phyloP scores from a whole-genome alignment of 305 asterid genomes.

The Solanum hybrid region DNA sequence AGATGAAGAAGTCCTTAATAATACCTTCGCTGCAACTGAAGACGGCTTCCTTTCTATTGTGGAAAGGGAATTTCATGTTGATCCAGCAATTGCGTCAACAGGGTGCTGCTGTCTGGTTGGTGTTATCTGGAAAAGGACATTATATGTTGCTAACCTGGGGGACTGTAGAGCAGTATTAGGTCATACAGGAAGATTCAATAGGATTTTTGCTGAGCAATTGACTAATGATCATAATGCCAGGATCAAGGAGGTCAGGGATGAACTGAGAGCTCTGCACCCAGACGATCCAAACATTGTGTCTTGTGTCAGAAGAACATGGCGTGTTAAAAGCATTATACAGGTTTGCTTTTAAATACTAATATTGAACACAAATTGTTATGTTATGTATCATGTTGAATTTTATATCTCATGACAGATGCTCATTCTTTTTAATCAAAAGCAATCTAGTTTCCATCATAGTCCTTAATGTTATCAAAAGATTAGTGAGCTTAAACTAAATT shows the following conservation, averaged over 20 bases:
- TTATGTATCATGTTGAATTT: neutral
- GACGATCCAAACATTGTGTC: conserved; percentile 51
- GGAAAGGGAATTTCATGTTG: conserved; percentile 30
- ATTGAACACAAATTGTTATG: neutral
- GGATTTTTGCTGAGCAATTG: conserved; percentile 58
- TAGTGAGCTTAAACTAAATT: neutral
- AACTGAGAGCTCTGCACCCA: conserved; percentile 45
- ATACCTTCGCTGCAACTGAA: conserved; percentile 35
- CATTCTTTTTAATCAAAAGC: neutral
- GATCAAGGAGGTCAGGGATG: conserved; percentile 55
- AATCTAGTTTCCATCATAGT: neutral
- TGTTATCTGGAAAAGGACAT: conserved; percentile 44
- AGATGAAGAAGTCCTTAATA: conserved; percentile 33
- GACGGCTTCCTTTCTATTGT: conserved; percentile 48
- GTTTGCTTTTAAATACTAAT: conserved; percentile 15
- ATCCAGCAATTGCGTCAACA: conserved; percentile 42
- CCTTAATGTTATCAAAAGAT: neutral
- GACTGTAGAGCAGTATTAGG: conserved; percentile 72
- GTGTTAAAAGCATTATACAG: conserved; percentile 77
- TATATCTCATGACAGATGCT: neutral
- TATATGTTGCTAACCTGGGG: conserved; percentile 61
- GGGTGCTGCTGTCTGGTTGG: conserved; percentile 82
- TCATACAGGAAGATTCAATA: conserved; percentile 29
- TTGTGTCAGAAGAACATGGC: conserved; percentile 53
- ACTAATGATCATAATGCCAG: too few species aligned